A percentile compares a stretch with the other conserved stretches of the same genome.
Conservation (phyloP, 352 stramenopile genomes). For the Plasmopara viticola region DNA sequence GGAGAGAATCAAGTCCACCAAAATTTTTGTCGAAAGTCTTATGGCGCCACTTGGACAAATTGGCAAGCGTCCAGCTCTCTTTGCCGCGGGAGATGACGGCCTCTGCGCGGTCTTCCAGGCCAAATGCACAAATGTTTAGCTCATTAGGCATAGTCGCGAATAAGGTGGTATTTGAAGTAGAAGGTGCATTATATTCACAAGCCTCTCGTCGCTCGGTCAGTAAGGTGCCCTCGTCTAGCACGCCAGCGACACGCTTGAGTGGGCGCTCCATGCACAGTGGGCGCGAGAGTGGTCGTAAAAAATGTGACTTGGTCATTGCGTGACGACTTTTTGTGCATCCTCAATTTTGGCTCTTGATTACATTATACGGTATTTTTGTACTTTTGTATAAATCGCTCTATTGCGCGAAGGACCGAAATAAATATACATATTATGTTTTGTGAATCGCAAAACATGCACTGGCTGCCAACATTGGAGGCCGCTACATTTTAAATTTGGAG, state of each 20-base stretch:
- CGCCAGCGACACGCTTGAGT: slow-evolving; percentile 14
- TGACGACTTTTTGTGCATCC: too few relatives aligned
- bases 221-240: slow-evolving; percentile 4
- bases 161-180: not conserved
- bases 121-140: slow-evolving; percentile 60
- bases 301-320: too few relatives aligned
- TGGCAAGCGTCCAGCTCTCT: slow-evolving; percentile 47
- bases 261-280: slow-evolving; percentile 12
- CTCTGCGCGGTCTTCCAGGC: slow-evolving; percentile 69
- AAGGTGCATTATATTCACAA: not conserved
- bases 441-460: too few relatives aligned
- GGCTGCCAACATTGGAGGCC: too few relatives aligned
- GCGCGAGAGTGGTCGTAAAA: not conserved
- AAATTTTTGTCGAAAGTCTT: slow-evolving; percentile 28
- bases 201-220: not conserved
- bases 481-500: too few relatives aligned
- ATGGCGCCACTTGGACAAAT: slow-evolving; percentile 61
- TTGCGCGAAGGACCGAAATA: too few relatives aligned
- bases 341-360: too few relatives aligned
- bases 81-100: slow-evolving; percentile 52
- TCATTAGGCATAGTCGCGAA: slow-evolving; percentile 17
- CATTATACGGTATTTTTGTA: too few relatives aligned
- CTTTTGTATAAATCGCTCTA: too few relatives aligned
- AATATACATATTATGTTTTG: too few relatives aligned
- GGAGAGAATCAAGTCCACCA: not conserved